These are phyloP conservation scores for Tuber brumale DNA, from an alignment of 495 filamentous ascomycete genomes.

Conservation along the genomic window DNA sequence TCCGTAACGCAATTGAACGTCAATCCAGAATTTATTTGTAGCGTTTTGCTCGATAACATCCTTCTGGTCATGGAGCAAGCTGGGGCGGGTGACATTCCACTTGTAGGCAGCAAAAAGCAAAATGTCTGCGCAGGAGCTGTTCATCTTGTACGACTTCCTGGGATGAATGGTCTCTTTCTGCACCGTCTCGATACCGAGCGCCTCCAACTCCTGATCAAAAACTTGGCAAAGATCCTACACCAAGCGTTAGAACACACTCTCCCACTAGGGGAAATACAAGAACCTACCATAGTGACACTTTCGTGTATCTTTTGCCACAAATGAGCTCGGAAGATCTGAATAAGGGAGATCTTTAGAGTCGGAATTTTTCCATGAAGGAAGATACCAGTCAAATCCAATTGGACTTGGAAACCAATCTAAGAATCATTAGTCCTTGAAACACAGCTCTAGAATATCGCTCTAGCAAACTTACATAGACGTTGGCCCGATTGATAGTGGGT, in stretches of 20 bases:
- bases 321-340: conserved; percentile 99
- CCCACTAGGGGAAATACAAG: background rate
- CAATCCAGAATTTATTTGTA: conserved; percentile 99
- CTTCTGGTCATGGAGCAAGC: conserved; percentile 90
- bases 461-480: conserved; percentile 57
- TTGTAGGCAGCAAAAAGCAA: conserved; percentile 96
- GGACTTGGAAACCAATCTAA: conserved; percentile 84
- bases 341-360: conserved; percentile 94
- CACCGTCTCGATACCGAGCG: conserved; percentile 93
- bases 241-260: conserved; percentile 14
- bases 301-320: conserved; percentile 99
- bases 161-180: conserved; percentile 99
- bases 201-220: conserved; percentile 97
- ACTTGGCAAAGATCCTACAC: conserved; percentile 70
- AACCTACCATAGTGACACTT: conserved; percentile 81
- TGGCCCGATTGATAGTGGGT: conserved; percentile 69
- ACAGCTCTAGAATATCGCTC: background rate
- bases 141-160: conserved; percentile 99
- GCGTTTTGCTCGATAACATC: conserved; percentile 91
- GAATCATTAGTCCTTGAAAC: conserved; percentile 2
- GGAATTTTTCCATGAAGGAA: conserved; percentile 99
- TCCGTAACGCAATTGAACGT: conserved; percentile 95
- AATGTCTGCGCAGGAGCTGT: conserved; percentile 98
- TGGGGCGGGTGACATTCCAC: conserved; percentile 94
- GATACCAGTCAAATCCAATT: conserved; percentile 96